Conservation (phyloP, 495 filamentous ascomycete genomes). For the Podospora bellae-mahoneyi region DNA sequence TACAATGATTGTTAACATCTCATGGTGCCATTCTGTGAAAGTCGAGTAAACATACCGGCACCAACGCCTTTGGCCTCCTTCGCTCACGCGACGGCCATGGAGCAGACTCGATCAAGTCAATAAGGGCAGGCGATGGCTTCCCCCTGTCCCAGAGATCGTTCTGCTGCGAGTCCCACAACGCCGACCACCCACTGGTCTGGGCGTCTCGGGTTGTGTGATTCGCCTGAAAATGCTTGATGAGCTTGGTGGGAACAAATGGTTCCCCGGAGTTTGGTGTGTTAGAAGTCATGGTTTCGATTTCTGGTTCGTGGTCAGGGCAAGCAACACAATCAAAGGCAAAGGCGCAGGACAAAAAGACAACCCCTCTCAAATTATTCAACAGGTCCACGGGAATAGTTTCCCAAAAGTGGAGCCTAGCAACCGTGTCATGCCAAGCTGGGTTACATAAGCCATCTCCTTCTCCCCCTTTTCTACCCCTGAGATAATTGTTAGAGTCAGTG, state of each 20-base stretch:
- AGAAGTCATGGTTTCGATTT: not conserved
- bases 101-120: slow-evolving; percentile 40
- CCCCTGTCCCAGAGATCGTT: slow-evolving; percentile 45
- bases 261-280: not conserved
- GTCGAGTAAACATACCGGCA: not conserved
- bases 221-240: slow-evolving; percentile 6
- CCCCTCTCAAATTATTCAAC: not conserved
- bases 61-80: not conserved
- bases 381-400: not conserved
- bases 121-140: slow-evolving; percentile 41
- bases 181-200: slow-evolving; percentile 31
- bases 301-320: not conserved
- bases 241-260: not conserved
- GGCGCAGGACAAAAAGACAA: not conserved
- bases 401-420: not conserved
- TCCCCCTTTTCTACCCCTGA: not conserved
- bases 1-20: not conserved
- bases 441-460: not conserved
- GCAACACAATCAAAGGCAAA: not conserved
- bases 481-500: not conserved
- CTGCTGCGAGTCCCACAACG: slow-evolving; percentile 38
- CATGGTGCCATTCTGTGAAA: not conserved
- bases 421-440: not conserved
- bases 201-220: not conserved
- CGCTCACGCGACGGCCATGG: not conserved